phyloP scores from a whole-genome alignment of 31 red algal genomes.

The Bonnemaisonia californica region DNA sequence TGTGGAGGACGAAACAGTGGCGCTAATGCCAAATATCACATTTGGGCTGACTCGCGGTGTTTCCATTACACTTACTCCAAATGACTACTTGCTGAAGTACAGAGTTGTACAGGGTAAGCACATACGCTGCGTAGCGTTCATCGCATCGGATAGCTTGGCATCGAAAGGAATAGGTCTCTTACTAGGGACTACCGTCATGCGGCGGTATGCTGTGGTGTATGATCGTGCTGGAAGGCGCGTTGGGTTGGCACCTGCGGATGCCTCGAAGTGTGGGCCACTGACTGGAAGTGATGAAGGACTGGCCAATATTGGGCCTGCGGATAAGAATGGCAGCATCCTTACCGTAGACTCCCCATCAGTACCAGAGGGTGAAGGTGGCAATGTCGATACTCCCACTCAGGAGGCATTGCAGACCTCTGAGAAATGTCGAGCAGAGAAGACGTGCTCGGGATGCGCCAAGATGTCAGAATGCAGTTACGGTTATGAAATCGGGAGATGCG shows the following conservation, averaged over 20 bases:
- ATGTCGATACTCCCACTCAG: background rate
- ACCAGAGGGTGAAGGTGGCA: background rate
- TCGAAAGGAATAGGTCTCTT: conserved; percentile 48
- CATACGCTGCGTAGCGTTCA: conserved; percentile 54
- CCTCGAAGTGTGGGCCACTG: conserved; percentile 36
- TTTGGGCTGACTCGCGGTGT: conserved; percentile 28
- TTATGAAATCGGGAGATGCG: conserved; percentile 46
- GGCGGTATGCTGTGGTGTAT: conserved; percentile 53
- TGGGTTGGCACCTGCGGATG: conserved; percentile 40
- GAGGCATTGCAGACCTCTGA: conserved; percentile 32
- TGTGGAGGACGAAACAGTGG: conserved; percentile 31
- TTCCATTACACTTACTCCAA: conserved; percentile 42
- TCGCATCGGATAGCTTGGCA: conserved; percentile 49
- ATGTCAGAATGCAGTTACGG: conserved; percentile 50
- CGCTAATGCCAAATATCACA: conserved; percentile 56
- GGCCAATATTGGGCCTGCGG: background rate
- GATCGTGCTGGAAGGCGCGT: conserved; percentile 41
- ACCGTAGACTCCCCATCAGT: conserved; percentile 50
- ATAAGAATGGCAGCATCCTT: conserved; percentile 17
- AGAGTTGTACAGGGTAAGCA: conserved; percentile 25
- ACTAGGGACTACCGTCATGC: conserved; percentile 41
- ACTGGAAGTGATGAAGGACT: conserved; percentile 45
- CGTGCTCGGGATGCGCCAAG: conserved; percentile 44
- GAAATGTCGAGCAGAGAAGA: conserved; percentile 40
- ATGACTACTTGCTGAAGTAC: conserved; percentile 59